phyloP scores from a whole-genome alignment of 192 early-diverging fungal species.

The Linnemannia elongata region DNA sequence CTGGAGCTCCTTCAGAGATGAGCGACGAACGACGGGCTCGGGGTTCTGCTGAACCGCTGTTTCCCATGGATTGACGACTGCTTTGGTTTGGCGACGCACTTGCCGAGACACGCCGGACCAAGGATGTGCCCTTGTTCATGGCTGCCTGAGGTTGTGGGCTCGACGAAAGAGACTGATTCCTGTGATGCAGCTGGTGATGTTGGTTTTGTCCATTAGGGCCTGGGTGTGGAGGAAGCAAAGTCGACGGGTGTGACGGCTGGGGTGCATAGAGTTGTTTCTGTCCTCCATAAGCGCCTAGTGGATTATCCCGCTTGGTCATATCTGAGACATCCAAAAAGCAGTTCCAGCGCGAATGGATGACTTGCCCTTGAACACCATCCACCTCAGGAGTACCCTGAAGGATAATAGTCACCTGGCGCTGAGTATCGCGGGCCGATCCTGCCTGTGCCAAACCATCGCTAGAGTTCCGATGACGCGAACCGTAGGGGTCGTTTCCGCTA shows the following conservation, averaged over 20 bases:
- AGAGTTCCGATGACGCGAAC: constrained; percentile 30
- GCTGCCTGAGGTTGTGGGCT: constrained; percentile 45
- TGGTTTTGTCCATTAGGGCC: constrained; percentile 24
- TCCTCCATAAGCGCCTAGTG: not conserved
- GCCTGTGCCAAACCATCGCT: constrained; percentile 22
- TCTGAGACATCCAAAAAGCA: constrained; percentile 68
- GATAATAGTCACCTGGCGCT: constrained; percentile 66
- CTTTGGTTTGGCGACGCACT: constrained; percentile 11
- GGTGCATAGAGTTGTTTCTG: constrained; percentile 48
- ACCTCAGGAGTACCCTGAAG: constrained; percentile 64
- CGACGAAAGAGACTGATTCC: constrained; percentile 45
- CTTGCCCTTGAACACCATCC: constrained; percentile 57
- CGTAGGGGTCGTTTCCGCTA: constrained; percentile 11
- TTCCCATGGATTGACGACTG: constrained; percentile 26
- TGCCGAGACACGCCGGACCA: constrained; percentile 38
- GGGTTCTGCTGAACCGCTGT: constrained; percentile 13
- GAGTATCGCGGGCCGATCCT: constrained; percentile 39
- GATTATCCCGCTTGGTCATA: constrained; percentile 49
- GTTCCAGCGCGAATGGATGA: constrained; percentile 73
- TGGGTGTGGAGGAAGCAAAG: constrained; percentile 25
- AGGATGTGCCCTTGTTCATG: constrained; percentile 23
- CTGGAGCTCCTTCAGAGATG: constrained; percentile 22
- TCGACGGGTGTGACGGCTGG: constrained; percentile 40
- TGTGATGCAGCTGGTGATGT: constrained; percentile 36
- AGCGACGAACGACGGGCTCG: constrained; percentile 25